These are phyloP conservation scores for Phytophthora pini DNA, from an alignment of 352 stramenopile genomes.

Conservation along the genomic window DNA sequence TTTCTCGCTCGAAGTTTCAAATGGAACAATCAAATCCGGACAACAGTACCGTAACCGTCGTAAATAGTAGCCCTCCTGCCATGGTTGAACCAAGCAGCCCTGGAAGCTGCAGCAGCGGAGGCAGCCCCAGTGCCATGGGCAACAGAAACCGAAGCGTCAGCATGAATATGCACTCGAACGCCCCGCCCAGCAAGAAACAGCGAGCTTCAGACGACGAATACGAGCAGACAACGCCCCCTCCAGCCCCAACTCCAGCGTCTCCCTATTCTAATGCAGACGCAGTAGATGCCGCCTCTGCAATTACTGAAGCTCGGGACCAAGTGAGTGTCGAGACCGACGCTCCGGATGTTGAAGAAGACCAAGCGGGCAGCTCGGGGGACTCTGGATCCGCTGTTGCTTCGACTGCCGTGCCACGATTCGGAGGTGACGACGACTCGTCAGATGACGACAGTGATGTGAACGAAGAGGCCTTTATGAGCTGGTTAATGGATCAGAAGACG, in stretches of 20 bases:
- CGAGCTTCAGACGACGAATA: conserved; percentile 78
- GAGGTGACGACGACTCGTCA: conserved; percentile 31
- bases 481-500: conserved; percentile 79
- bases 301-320: conserved; percentile 30
- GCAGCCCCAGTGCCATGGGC: conserved; percentile 31
- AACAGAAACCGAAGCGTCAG: conserved; percentile 71
- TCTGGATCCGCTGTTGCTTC: not conserved
- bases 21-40: conserved; percentile 38
- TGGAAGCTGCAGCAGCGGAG: conserved; percentile 17
- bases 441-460: conserved; percentile 53
- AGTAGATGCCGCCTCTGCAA: conserved; percentile 8
- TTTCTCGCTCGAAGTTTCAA: not conserved
- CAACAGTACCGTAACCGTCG: conserved; percentile 32
- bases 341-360: conserved; percentile 34
- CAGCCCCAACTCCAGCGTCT: conserved; percentile 17
- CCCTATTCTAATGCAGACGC: conserved; percentile 12
- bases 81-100: conserved; percentile 18
- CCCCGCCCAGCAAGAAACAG: conserved; percentile 82
- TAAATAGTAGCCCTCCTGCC: conserved; percentile 32
- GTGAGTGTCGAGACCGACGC: conserved; percentile 29
- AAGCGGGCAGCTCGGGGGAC: conserved; percentile 6
- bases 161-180: conserved; percentile 63
- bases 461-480: conserved; percentile 84
- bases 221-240: conserved; percentile 44
- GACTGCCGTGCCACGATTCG: conserved; percentile 26